Percentiles rank a stretch among this genome's conserved stretches.
Evolutionary conservation across 2,329 filamentous ascomycete genomes (phyloP).

Genomic region (Phoma sp.): DNA sequence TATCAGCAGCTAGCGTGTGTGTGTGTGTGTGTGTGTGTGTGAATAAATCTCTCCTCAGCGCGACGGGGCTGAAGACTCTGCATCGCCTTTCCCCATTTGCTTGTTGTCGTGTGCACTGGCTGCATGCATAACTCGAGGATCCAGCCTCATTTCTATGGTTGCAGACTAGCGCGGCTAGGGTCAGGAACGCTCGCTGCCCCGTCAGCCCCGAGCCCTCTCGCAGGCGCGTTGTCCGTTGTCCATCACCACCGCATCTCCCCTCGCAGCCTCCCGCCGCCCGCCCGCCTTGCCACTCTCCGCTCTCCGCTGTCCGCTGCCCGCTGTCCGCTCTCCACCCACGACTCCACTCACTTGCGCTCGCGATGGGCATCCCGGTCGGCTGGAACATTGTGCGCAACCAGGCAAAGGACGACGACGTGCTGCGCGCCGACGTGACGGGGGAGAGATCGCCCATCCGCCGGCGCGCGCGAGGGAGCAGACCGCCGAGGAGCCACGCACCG

Average conservation of each 20-base stretch:
- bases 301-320: not conserved
- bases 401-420: constrained; percentile 50
- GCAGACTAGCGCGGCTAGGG: constrained; percentile 2
- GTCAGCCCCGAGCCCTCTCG: not conserved
- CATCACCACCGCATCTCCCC: constrained; percentile 24
- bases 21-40: not conserved
- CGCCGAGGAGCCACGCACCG: constrained; percentile 23
- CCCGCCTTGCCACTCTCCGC: not conserved
- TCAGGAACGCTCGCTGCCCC: constrained; percentile 10
- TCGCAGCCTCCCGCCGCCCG: constrained; percentile 1
- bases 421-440: constrained; percentile 61
- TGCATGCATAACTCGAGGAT: not conserved
- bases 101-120: constrained; percentile 1
- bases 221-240: constrained; percentile 33
- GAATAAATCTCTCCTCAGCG: not conserved
- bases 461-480: constrained; percentile 42
- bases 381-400: constrained; percentile 58
- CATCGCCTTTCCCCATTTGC: too few species aligned
- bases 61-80: not conserved
- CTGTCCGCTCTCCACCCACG: constrained; percentile 24
- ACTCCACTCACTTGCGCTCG: constrained; percentile 13
- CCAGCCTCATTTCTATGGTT: constrained; percentile 1
- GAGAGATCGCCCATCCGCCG: constrained; percentile 65
- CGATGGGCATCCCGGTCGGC: constrained; percentile 60
- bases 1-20: not conserved